phyloP scores from a whole-genome alignment of 2,329 filamentous ascomycete species.

The Calonectria pseudoreteaudii region DNA sequence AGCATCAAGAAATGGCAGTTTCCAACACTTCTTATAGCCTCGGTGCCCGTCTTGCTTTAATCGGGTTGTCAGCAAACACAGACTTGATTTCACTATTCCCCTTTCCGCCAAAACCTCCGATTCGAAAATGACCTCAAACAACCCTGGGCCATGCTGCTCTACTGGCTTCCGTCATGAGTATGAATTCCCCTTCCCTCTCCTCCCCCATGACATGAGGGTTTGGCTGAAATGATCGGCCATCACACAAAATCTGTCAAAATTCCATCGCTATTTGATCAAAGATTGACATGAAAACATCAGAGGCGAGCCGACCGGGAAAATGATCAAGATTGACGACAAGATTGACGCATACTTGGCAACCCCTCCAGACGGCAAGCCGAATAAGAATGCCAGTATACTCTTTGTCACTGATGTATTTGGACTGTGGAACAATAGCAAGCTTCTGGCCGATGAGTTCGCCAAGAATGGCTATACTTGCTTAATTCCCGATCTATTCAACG shows the following conservation, averaged over 20 bases:
- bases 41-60: not conserved
- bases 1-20: not conserved
- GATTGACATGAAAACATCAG: slow-evolving; percentile 43
- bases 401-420: slow-evolving; percentile 53
- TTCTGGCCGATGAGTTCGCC: slow-evolving; percentile 55
- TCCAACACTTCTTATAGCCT: not conserved
- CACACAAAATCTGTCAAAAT: not conserved
- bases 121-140: slow-evolving; percentile 63
- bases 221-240: not conserved
- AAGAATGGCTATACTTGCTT: slow-evolving; percentile 53
- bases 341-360: slow-evolving; percentile 64
- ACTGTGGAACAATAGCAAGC: slow-evolving; percentile 54
- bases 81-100: not conserved
- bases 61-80: not conserved
- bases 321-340: slow-evolving; percentile 57
- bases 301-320: slow-evolving; percentile 60
- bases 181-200: slow-evolving; percentile 43
- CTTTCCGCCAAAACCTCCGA: not conserved
- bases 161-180: slow-evolving; percentile 66
- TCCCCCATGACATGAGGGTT: too few relatives aligned
- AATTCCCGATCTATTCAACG: slow-evolving; percentile 53
- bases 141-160: slow-evolving; percentile 64
- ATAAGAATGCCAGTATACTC: slow-evolving; percentile 47
- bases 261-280: not conserved
- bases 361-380: slow-evolving; percentile 47